A percentile compares a stretch with the other conserved stretches of the same genome.
phyloP scores from a whole-genome alignment of 129 eudicot genomes.

The Saposhnikovia divaricata region DNA sequence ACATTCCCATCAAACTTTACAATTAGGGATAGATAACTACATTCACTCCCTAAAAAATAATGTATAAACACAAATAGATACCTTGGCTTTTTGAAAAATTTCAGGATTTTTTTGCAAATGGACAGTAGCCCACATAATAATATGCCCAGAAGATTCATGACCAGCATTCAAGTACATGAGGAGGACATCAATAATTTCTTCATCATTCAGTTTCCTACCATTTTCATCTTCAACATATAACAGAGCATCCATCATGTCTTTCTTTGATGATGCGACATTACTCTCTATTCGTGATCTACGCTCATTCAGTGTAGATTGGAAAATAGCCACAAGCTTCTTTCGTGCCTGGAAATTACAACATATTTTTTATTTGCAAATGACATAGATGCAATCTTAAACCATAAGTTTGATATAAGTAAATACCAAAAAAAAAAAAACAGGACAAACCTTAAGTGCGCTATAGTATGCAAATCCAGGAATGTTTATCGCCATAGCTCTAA shows the following conservation, averaged over 20 bases:
- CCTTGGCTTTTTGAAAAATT: slow-evolving; percentile 57
- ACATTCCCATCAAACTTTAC: background rate
- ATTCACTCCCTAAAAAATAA: background rate
- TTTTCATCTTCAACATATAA: slow-evolving; percentile 58
- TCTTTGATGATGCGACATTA: slow-evolving; percentile 25
- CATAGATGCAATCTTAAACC: background rate
- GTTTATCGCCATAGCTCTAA: slow-evolving; percentile 77
- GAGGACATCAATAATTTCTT: slow-evolving; percentile 78
- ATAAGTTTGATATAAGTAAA: background rate
- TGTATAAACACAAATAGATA: slow-evolving; percentile 6
- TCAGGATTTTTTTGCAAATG: slow-evolving; percentile 63
- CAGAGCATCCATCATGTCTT: slow-evolving; percentile 80
- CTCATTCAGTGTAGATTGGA: slow-evolving; percentile 39
- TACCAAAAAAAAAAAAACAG: background rate
- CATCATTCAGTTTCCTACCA: slow-evolving; percentile 62
- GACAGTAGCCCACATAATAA: slow-evolving; percentile 80
- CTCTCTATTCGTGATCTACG: slow-evolving; percentile 38
- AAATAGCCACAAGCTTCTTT: slow-evolving; percentile 67
- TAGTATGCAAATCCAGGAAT: slow-evolving; percentile 80
- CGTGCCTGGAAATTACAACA: slow-evolving; percentile 48
- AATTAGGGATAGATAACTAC: background rate
- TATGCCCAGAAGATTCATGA: slow-evolving; percentile 93
- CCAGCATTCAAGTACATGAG: slow-evolving; percentile 96
- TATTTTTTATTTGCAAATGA: background rate
- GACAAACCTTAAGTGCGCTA: slow-evolving; percentile 61